Percentiles rank a stretch among this genome's conserved stretches.
These are phyloP conservation scores for Rhodotorula sp. DNA, from an alignment of 1,284 basidiomycete genomes.

Conservation along the genomic window DNA sequence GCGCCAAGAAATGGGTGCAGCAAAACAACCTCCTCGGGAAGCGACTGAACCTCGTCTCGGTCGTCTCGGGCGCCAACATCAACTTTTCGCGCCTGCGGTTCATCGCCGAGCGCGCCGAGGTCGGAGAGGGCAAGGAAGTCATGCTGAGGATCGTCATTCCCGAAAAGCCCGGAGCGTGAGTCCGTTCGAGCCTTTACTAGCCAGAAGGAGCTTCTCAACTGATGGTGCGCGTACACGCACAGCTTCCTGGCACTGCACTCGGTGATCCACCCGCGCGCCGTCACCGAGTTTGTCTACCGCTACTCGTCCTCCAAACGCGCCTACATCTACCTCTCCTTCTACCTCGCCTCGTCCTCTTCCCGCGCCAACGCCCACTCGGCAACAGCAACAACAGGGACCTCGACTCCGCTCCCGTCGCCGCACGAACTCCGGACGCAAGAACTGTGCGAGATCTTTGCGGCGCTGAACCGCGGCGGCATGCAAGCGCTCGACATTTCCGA, in stretches of 20 bases:
- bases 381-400: slow-evolving; percentile 1
- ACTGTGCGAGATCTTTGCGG: slow-evolving; percentile 63
- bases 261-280: slow-evolving; percentile 81
- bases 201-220: neutral
- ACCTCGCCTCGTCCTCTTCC: slow-evolving; percentile 62
- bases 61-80: slow-evolving; percentile 97
- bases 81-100: slow-evolving; percentile 96
- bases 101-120: slow-evolving; percentile 93
- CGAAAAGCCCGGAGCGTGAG: slow-evolving; percentile 81
- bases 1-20: slow-evolving; percentile 83
- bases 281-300: slow-evolving; percentile 97
- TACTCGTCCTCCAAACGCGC: slow-evolving; percentile 64
- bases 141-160: slow-evolving; percentile 90
- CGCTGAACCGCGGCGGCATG: slow-evolving; percentile 69
- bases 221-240: slow-evolving; percentile 19
- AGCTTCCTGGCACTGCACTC: slow-evolving; percentile 87
- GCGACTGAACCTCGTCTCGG: slow-evolving; percentile 82
- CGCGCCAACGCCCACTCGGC: slow-evolving; percentile 44
- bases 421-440: slow-evolving; percentile 60
- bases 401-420: slow-evolving; percentile 26
- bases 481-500: slow-evolving; percentile 83
- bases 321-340: slow-evolving; percentile 88
- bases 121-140: slow-evolving; percentile 92
- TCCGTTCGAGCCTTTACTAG: slow-evolving; percentile 26
- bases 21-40: slow-evolving; percentile 76